These are phyloP conservation scores for Entomortierella lignicola DNA, from an alignment of 192 early-diverging fungal species.

Conservation along the genomic window DNA sequence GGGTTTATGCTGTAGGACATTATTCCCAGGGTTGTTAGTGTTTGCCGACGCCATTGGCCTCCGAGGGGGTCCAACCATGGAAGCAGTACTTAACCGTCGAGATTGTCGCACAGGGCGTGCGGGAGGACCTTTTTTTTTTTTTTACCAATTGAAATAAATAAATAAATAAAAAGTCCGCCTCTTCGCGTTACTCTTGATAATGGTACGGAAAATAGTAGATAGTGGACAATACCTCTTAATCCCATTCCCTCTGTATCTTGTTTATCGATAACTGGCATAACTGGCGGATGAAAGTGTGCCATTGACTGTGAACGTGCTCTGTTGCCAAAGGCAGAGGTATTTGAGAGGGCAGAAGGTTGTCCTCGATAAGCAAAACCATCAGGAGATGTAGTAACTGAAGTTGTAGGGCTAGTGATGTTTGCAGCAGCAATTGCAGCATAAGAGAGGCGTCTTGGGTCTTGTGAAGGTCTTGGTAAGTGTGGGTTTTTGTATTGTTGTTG, in stretches of 20 bases:
- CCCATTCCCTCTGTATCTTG: not conserved
- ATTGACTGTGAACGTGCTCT: slow-evolving; percentile 46
- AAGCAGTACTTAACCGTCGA: slow-evolving; percentile 19
- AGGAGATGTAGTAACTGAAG: not conserved
- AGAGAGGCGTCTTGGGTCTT: slow-evolving; percentile 1
- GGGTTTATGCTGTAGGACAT: slow-evolving; percentile 26
- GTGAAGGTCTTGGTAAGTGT: not conserved
- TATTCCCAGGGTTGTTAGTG: slow-evolving; percentile 13
- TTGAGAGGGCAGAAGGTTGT: not conserved
- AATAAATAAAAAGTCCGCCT: not conserved
- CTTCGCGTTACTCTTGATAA: not conserved
- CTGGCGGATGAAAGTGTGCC: slow-evolving; percentile 30
- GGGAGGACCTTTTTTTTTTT: slow-evolving; percentile 1
- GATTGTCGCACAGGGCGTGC: slow-evolving; percentile 4
- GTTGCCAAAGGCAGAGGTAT: slow-evolving; percentile 8
- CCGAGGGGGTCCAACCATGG: slow-evolving; percentile 25
- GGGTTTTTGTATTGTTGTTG: slow-evolving; percentile 8
- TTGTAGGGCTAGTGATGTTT: slow-evolving; percentile 4
- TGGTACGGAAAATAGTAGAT: not conserved
- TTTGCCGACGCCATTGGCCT: slow-evolving; percentile 20
- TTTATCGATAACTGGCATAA: slow-evolving; percentile 1
- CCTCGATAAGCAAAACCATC: not conserved
- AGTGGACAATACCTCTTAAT: slow-evolving; percentile 8
- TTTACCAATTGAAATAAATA: not conserved
- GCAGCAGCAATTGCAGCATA: slow-evolving; percentile 18